These are phyloP conservation scores for Coemansia brasiliensis DNA, from an alignment of 192 early-diverging fungal species.

Conservation along the genomic window DNA sequence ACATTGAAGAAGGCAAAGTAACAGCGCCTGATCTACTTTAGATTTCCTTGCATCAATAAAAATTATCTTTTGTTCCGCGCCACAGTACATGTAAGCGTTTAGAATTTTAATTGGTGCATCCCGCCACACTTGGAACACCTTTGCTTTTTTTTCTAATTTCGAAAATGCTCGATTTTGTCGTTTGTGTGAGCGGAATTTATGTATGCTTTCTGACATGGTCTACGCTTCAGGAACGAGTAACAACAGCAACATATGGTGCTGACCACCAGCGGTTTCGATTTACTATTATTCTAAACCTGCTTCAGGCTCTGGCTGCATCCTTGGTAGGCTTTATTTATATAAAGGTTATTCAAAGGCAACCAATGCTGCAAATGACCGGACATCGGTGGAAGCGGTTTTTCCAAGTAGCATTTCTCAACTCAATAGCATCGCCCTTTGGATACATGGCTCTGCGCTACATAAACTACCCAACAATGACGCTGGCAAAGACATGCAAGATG, in stretches of 20 bases:
- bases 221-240: slow-evolving; percentile 89
- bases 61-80: slow-evolving; percentile 54
- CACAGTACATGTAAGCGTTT: too few relatives aligned
- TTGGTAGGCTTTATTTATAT: slow-evolving; percentile 77
- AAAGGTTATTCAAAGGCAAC: slow-evolving; percentile 51
- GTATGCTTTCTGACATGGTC: slow-evolving; percentile 96
- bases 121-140: not conserved
- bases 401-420: slow-evolving; percentile 73
- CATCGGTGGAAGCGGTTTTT: slow-evolving; percentile 65
- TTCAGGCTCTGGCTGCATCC: slow-evolving; percentile 80
- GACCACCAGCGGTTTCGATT: slow-evolving; percentile 73
- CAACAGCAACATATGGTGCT: slow-evolving; percentile 74
- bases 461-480: slow-evolving; percentile 96
- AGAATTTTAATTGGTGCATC: too few relatives aligned
- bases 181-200: slow-evolving; percentile 85
- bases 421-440: slow-evolving; percentile 84
- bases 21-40: slow-evolving; percentile 38
- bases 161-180: slow-evolving; percentile 61
- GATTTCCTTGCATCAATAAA: not conserved
- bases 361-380: slow-evolving; percentile 41
- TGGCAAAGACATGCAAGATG: slow-evolving; percentile 96
- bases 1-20: slow-evolving; percentile 45
- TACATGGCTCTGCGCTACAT: slow-evolving; percentile 91
- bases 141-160: not conserved
- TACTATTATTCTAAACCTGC: slow-evolving; percentile 88